A percentile compares a stretch with the other conserved stretches of the same genome.
These are phyloP conservation scores for Camellia lanceoleosa DNA, from an alignment of 148 eudicot species.

Conservation along the genomic window DNA sequence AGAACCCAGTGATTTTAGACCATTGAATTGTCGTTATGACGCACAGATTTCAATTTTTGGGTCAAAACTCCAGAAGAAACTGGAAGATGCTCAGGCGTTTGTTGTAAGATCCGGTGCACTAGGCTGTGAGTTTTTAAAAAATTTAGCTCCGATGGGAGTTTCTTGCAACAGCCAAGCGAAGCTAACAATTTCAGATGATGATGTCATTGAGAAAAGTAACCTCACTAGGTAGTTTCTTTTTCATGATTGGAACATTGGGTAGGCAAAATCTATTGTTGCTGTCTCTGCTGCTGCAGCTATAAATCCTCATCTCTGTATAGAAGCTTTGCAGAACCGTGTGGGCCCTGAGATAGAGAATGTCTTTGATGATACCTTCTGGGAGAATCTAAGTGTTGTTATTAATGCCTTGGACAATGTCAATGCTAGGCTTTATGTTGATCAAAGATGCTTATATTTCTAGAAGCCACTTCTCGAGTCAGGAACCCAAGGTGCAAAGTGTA, in stretches of 20 bases:
- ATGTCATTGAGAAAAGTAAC: slow-evolving; percentile 88
- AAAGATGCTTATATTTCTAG: no score
- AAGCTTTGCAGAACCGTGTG: no score
- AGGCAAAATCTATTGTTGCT: slow-evolving; percentile 91
- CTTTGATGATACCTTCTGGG: no score
- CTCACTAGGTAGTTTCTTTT: slow-evolving; percentile 83
- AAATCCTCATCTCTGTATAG: no score
- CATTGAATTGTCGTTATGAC: slow-evolving; percentile 76
- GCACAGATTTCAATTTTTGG: slow-evolving; percentile 74
- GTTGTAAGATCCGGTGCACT: slow-evolving; percentile 90
- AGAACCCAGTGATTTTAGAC: slow-evolving; percentile 56
- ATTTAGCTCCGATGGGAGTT: slow-evolving; percentile 89
- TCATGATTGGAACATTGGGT: slow-evolving; percentile 95
- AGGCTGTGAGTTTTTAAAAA: slow-evolving; percentile 87
- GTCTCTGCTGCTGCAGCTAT: slow-evolving; percentile 55
- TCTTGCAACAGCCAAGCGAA: slow-evolving; percentile 61
- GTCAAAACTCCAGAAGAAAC: slow-evolving; percentile 33
- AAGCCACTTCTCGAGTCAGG: no score
- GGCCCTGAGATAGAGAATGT: no score
- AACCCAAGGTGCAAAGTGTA: no score
- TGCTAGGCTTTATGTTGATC: no score
- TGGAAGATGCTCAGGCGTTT: slow-evolving; percentile 65
- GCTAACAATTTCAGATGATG: slow-evolving; percentile 84
- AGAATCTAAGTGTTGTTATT: no score
- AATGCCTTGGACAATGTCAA: no score